Evolutionary conservation across 1,284 basidiomycete genomes (phyloP), one percentile per base, ranked within the genome.

Genomic region (Cryptococcus maquisensis): DNA sequence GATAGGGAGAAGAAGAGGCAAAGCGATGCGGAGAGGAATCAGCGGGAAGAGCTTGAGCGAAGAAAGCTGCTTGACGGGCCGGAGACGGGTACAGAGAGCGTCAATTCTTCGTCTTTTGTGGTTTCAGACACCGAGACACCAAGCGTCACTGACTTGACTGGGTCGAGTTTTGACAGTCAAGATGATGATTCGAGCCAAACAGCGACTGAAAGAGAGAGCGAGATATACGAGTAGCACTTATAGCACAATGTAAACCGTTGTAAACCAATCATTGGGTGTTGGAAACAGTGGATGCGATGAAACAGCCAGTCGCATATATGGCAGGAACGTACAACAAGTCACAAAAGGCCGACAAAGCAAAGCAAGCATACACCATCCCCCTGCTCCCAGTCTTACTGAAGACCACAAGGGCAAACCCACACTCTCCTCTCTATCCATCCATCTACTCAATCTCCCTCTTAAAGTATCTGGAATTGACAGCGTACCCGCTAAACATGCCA

Each of bases 401-500:
- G 8, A 4, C 38, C 10, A 8, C 24, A n/a, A 21, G n/a, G 18
- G 15, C n/a, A n/a, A n/a, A n/a, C 39, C 16, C 39, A 3, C 10
- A 50, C 10, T 20, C 7, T 28, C 37, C 20, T 15, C 20, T 24
- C 16, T 12, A 40, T 26, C 23, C 24, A 2, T 9, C 21, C 39
- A 37, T 35, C 26, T 35, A 59, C 37, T 61, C 59, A 13, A 64
- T 51, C 20, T 45, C 61, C 41, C 57, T 49, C 49, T 56, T 72
- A 56, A 78, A 94, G 72, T 89, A 93, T n/a, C 78, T 65, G 68
- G 85, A 90, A 71, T 86, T 91, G 53, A 94, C 86, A n/a, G 84
- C 88, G 1, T 84, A 84, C 12, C 83, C 84, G 70, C 89, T 86
- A 36, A 86, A 77, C 73, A 88, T 81, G 63, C 88, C 88, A 73